Evolutionary conservation across 441 rosid genomes (phyloP).

Genomic region (Mallotus japonicus): DNA sequence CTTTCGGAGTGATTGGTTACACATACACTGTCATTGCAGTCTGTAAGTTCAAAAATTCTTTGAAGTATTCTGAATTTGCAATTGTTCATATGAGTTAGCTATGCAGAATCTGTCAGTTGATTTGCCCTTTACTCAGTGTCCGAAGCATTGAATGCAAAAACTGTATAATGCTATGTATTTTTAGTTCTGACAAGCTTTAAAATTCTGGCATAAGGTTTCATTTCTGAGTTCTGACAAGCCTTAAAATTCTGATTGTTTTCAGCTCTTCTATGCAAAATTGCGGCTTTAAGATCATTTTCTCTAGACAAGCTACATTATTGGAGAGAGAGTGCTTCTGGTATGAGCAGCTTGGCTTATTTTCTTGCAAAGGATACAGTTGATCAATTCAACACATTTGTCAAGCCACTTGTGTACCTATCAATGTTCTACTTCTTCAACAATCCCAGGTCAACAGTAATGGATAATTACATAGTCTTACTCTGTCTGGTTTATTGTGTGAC

Average conservation of each 20-base stretch:
- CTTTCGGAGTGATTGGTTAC: constrained; percentile 82
- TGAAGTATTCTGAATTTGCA: background rate
- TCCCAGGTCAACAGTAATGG: constrained; percentile 74
- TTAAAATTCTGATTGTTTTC: constrained; percentile 22
- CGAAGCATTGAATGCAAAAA: too few species aligned
- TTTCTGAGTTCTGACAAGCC: constrained; percentile 7
- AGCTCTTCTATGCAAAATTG: constrained; percentile 90
- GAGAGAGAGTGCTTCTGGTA: constrained; percentile 89
- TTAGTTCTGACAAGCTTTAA: background rate
- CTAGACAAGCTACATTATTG: constrained; percentile 84
- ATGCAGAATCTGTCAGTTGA: too few species aligned
- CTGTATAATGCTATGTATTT: too few species aligned
- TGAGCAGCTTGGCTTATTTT: constrained; percentile 92
- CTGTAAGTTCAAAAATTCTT: constrained; percentile 59
- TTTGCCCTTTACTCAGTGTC: too few species aligned
- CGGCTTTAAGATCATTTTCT: constrained; percentile 92
- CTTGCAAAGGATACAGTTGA: constrained; percentile 87
- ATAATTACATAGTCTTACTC: constrained; percentile 68
- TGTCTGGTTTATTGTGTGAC: constrained; percentile 94
- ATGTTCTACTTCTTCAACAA: constrained; percentile 98
- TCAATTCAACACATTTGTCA: constrained; percentile 84
- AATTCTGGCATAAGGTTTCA: constrained; percentile 1
- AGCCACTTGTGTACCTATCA: constrained; percentile 83
- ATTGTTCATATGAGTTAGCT: background rate
- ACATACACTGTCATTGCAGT: constrained; percentile 94